Evolutionary conservation across 768 basidiomycete species (phyloP), one percentile per base, ranked within the genome.

Genomic region (Leucocoprinus leucothites): DNA sequence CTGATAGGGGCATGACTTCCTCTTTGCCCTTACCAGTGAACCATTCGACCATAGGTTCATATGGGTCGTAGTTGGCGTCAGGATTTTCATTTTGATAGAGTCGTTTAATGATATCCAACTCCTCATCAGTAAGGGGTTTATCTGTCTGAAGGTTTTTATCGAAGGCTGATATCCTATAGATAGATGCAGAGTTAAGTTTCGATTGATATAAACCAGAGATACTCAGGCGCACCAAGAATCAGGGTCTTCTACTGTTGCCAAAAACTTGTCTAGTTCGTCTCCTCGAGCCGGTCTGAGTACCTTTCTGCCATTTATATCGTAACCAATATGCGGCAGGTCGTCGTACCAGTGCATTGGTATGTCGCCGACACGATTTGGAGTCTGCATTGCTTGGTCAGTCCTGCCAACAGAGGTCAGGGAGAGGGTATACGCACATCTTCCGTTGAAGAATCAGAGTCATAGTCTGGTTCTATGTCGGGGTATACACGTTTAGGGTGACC

Each of bases 311-410:
- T 94, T 84, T 63, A 98, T 86, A 69, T 94, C 84, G 72, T 99
- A 99, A 44, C 97, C 97, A 66, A 99, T 82, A 71, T 99, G 97
- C n/a, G 97, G 97, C 61, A 99, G 76, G 75, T 98, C 95, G 68
- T 98, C 97, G 69, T 99, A 99, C 94, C 96, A 99, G 65, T 99
- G 94, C 81, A 89, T 88, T 44, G 97, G 97, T 58, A 99, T 76
- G 71, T 96, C 82, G 51, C 97, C 97, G 61, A 97, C 85, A 57
- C 95, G 91, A 67, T 97, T 98, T n/a, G 90, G 91, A 51, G 85
- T 82, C 94, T 98, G 61, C 52, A 54, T 34, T 51, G 43, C n/a
- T 35, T 48, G 19, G 43, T 18, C 22, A 38, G 16, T n/a, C 31
- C 44, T 14, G 48, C 25, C n/a, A 40, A 11, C 13, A 14, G 13